Evolutionary conservation across 192 early-diverging fungal species (phyloP).

Genomic region (Cladochytrium replicatum): DNA sequence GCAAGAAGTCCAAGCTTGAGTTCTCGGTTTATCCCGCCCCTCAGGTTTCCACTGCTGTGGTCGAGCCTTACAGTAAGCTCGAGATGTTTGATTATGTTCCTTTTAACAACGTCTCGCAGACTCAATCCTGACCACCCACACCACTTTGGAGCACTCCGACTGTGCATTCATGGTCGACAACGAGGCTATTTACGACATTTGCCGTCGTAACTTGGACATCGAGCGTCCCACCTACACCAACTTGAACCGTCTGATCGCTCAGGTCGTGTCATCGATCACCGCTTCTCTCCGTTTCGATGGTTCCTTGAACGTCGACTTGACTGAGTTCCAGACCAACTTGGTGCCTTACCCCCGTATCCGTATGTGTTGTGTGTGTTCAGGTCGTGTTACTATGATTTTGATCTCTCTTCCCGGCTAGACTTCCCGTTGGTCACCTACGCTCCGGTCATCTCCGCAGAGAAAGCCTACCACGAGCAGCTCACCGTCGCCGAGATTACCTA

Average conservation of each 20-base stretch:
- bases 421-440: constrained; percentile 98
- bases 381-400: too few species aligned
- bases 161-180: constrained; percentile 99
- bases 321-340: constrained; percentile 99
- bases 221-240: constrained; percentile 94
- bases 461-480: constrained; percentile 95
- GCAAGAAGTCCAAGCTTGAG: constrained; percentile 99
- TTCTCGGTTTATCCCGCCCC: constrained; percentile 99
- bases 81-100: neutral
- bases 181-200: constrained; percentile 99
- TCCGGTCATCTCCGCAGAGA: constrained; percentile 83
- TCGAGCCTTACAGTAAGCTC: constrained; percentile 79
- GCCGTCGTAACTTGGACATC: constrained; percentile 95
- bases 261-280: constrained; percentile 98
- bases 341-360: constrained; percentile 97
- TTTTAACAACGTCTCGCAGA: constrained; percentile 25
- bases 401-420: too few species aligned
- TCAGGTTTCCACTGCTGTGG: constrained; percentile 91
- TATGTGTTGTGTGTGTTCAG: constrained; percentile 6
- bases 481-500: constrained; percentile 93
- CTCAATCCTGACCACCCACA: constrained; percentile 99
- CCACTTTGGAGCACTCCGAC: constrained; percentile 97
- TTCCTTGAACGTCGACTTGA: constrained; percentile 97
- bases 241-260: constrained; percentile 94
- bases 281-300: constrained; percentile 98